Percentiles rank a stretch among this genome's conserved stretches.
Evolutionary conservation across 805 yeast species (phyloP).

Genomic region (Debaryomyces maramus): DNA sequence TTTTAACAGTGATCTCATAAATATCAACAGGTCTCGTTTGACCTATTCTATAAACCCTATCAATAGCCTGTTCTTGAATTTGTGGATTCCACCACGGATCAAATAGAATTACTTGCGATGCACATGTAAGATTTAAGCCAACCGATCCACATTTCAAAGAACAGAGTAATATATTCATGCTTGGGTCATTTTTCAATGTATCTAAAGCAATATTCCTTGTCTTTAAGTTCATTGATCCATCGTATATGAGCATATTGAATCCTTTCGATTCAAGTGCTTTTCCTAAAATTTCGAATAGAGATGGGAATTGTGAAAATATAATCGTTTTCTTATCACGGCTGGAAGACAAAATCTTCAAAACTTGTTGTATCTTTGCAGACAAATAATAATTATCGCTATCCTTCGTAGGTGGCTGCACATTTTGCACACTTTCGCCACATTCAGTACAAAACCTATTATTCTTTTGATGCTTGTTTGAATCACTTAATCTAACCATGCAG

Average conservation of each 20-base stretch:
- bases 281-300: conserved; percentile 30
- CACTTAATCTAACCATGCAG: conserved; percentile 10
- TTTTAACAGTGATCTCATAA: conserved; percentile 69
- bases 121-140: conserved; percentile 78
- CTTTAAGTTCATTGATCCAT: conserved; percentile 31
- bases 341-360: conserved; percentile 30
- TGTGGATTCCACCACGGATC: conserved; percentile 86
- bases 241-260: conserved; percentile 30
- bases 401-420: neutral
- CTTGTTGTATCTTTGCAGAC: conserved; percentile 32
- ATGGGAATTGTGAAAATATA: conserved; percentile 45
- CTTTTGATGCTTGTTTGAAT: neutral
- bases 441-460: neutral
- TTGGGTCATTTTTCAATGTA: conserved; percentile 2
- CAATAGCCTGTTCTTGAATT: conserved; percentile 78
- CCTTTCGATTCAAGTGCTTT: conserved; percentile 27
- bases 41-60: conserved; percentile 86
- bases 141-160: conserved; percentile 89
- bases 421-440: neutral
- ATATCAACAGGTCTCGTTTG: conserved; percentile 69
- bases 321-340: conserved; percentile 42
- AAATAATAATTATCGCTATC: neutral
- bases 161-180: conserved; percentile 48
- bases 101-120: conserved; percentile 76
- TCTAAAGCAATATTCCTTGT: conserved; percentile 29